Evolutionary conservation across 371 early-diverging fungal species (phyloP).

Genomic region (Aphelidium insulamus): DNA sequence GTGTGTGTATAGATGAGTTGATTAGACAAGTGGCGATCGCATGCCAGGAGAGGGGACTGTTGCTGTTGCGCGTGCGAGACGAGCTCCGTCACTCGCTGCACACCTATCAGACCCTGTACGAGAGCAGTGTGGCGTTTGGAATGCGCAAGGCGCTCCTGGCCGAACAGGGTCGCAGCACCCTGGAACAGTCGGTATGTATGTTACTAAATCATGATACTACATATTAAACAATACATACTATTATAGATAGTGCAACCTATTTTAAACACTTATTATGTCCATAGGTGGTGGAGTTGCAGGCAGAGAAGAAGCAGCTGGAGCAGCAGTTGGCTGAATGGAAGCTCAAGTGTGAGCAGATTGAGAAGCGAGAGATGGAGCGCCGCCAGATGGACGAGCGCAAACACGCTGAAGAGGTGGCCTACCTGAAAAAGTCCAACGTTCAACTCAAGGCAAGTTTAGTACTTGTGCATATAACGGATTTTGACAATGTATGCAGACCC

Average conservation of each 20-base stretch:
- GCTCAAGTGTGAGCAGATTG: slow-evolving; percentile 29
- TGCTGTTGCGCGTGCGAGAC: slow-evolving; percentile 24
- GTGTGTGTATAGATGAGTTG: slow-evolving; percentile 14
- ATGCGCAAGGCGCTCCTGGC: slow-evolving; percentile 30
- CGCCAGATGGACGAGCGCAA: slow-evolving; percentile 29
- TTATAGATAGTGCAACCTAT: neutral
- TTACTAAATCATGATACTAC: neutral
- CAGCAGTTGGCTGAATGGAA: slow-evolving; percentile 20
- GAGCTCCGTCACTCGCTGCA: slow-evolving; percentile 31
- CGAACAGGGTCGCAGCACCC: slow-evolving; percentile 25
- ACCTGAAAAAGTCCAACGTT: slow-evolving; percentile 30
- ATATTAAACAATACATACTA: neutral
- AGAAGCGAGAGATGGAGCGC: slow-evolving; percentile 25
- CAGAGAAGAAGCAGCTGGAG: slow-evolving; percentile 23
- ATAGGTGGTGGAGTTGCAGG: slow-evolving; percentile 22
- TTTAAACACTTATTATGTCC: neutral
- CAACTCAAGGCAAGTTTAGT: slow-evolving; percentile 25
- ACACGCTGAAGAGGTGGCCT: slow-evolving; percentile 30
- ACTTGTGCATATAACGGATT: no score
- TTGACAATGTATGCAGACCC: no score
- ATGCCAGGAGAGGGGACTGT: slow-evolving; percentile 27
- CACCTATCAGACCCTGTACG: slow-evolving; percentile 28
- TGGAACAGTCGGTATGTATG: slow-evolving; percentile 16
- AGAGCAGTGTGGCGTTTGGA: slow-evolving; percentile 25
- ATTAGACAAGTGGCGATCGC: slow-evolving; percentile 29